Base-by-base conservation (phyloP, 345 rosid genomes). In the Pistacia vera region DNA sequence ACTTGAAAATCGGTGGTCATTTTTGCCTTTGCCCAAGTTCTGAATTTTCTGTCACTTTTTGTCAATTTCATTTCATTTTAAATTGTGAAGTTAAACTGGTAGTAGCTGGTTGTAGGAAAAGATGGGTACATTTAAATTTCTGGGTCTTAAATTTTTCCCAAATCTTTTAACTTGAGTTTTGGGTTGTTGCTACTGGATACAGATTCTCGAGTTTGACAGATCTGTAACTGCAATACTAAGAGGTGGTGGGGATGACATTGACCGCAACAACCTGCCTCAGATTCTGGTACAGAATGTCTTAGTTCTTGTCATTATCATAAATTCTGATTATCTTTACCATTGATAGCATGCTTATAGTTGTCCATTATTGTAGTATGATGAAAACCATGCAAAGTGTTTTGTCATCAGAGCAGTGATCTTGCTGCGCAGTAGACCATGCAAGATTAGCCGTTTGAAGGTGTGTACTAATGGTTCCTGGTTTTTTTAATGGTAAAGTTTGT, bases 341-440 rank as follows among this genome's bases (percentile, higher is more conserved):
- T 30, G 44, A 55, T 20, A 35, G 63, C 63, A 10, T 77, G 49
- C 81, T 84, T 66, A 66, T 71, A 64, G 46, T 67, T 79, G 72
- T 59, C 63, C 35, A 11, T 59, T 38, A 77, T 20, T 79, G 62
- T 75, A 97, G 99, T 97, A 97, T 77, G 99, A 97, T 60, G 99
- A 92, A 76, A 98, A 97, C 81, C 91, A 75, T 22, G 99, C 83
- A 92, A 92, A 88, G 97, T 92, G 88, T 94, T 74, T 81, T 97
- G 80, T 92, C 91, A 73, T 90, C 97, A 55, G 98, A 97, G n/a
- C 63, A 78, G 82, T 71, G 99, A 97, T 77, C 97, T 97, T 75
- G 71, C 74, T 54, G 90, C 92, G 99, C 99, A 14, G 92, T 97
- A 66, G 97, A 97, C 48, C 98, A 97, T 82, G 99, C 97, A 60